A percentile compares a stretch with the other conserved stretches of the same genome.
These are phyloP conservation scores for Coniochaeta prunicola DNA, from an alignment of 2,329 filamentous ascomycete species.

Conservation along the genomic window DNA sequence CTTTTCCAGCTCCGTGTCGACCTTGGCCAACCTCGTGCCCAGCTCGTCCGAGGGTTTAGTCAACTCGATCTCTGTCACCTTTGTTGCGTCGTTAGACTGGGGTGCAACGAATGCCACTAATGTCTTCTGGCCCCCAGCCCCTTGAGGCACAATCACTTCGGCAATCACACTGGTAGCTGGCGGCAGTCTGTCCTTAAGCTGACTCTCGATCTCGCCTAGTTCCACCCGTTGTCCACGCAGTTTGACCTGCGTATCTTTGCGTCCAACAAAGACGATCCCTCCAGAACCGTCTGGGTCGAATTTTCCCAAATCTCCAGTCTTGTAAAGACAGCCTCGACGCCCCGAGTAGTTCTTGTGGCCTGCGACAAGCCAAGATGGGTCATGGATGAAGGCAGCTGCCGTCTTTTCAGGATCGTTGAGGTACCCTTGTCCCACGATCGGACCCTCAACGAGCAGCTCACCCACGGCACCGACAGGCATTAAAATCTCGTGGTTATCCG, in stretches of 20 bases:
- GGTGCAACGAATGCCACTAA: constrained; percentile 23
- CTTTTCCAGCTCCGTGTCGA: constrained; percentile 9
- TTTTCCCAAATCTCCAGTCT: constrained; percentile 40
- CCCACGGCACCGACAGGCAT: constrained; percentile 22
- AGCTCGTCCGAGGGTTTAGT: constrained; percentile 8
- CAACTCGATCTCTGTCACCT: constrained; percentile 10
- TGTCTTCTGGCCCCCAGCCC: constrained; percentile 10
- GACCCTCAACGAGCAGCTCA: constrained; percentile 32
- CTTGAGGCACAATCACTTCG: constrained; percentile 34
- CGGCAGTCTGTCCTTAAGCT: constrained; percentile 27
- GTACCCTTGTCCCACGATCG: constrained; percentile 42
- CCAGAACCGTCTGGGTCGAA: constrained; percentile 31
- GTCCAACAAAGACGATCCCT: constrained; percentile 34
- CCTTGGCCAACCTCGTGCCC: constrained; percentile 8
- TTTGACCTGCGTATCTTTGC: constrained; percentile 54
- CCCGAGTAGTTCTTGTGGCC: constrained; percentile 23
- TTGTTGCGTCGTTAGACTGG: constrained; percentile 8
- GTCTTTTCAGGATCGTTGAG: constrained; percentile 29
- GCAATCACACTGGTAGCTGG: constrained; percentile 31
- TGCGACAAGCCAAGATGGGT: constrained; percentile 13
- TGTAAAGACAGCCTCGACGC: constrained; percentile 34
- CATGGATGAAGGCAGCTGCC: constrained; percentile 19
- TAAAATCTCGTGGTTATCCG: constrained; percentile 17
- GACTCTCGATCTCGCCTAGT: constrained; percentile 40
- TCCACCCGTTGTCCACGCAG: constrained; percentile 51